Evolutionary conservation across 805 yeast genomes (phyloP), one percentile per base, ranked within the genome.

Genomic region (Wickerhamomyces strasburgensis): DNA sequence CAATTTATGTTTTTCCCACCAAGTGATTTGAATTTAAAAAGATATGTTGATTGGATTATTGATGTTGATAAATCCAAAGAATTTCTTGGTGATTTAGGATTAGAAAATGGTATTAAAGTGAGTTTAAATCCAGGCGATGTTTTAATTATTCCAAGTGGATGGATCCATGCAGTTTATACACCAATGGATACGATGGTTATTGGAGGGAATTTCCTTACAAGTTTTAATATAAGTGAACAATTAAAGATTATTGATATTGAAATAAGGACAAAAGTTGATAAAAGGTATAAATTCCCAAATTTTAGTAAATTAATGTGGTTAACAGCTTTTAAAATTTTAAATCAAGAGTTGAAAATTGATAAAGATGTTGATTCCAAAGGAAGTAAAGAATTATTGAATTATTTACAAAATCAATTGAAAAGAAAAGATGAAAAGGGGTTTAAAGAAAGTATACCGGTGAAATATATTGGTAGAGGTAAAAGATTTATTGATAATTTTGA

Each of bases 81-180:
- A 7, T 86, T 21, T 90, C 75, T 74, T 83, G 43, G 81, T 0
- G 80, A 78, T 34, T 58, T 73, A 38, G 57, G 42, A 8, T 37
- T 61, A 17, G 63, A 63, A 26, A 56, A 58, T 6, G 85, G 87
- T 14, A 62, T 77, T 34, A 72, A 73, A 35, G 77, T 80, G 14
- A 67, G 69, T 6, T 51, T 83, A 15, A 36, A 46, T 1, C 60
- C 74, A 1, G 94, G 94, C 1, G 96, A 88, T 51, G 67, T 87
- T 18, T 70, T 88, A 60, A 67, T 87, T 11, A 80, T 88, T 14
- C 96, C 97, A 3, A 78, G 93, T 29, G 95, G 96, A 0, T 88
- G 95, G 94, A 87, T 88, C 34, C 96, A 88, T 58, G 79, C 93
- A 0, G 97, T 88, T 0, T 77, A 77, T 51, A 87, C 96, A 0